phyloP scores from a whole-genome alignment of 2,329 filamentous ascomycete species.

The Apiospora marii region DNA sequence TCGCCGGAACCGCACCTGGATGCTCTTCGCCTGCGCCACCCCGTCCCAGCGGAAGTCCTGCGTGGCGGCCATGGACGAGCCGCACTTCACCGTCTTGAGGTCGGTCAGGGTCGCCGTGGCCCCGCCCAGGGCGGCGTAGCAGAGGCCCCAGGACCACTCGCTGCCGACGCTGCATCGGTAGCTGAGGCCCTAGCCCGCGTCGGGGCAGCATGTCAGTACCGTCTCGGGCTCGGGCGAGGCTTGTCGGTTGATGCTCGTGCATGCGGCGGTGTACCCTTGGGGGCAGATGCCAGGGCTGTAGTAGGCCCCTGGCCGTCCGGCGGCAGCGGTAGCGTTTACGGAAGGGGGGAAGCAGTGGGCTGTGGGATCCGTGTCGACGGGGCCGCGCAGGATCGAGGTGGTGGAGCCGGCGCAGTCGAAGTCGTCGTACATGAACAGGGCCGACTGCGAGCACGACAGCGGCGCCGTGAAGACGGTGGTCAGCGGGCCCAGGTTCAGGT shows the following conservation, averaged over 20 bases:
- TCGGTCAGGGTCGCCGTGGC: neutral
- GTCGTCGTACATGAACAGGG: neutral
- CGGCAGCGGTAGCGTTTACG: neutral
- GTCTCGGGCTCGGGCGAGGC: neutral
- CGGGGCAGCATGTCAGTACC: conserved; percentile 6
- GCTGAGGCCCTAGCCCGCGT: neutral
- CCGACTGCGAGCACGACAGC: neutral
- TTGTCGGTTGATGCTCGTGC: neutral
- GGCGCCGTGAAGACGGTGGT: conserved; percentile 7
- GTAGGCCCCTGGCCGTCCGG: conserved; percentile 1
- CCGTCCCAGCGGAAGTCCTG: neutral
- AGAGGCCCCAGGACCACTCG: conserved; percentile 6
- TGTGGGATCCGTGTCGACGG: neutral
- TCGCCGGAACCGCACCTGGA: conserved; percentile 1
- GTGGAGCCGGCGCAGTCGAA: conserved; percentile 10
- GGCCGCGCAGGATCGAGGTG: conserved; percentile 12
- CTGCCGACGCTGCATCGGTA: neutral
- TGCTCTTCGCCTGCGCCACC: neutral
- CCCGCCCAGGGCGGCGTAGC: neutral
- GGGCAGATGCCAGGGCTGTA: conserved; percentile 9
- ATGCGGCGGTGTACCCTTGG: neutral
- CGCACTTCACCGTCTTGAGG: neutral
- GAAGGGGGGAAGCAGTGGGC: conserved; percentile 4
- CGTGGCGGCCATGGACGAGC: neutral
- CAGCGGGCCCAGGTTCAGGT: neutral